Percentiles rank a stretch among this genome's conserved stretches.
Conservation (phyloP, 108 stramenopile genomes). For the Conticribra guillardii region DNA sequence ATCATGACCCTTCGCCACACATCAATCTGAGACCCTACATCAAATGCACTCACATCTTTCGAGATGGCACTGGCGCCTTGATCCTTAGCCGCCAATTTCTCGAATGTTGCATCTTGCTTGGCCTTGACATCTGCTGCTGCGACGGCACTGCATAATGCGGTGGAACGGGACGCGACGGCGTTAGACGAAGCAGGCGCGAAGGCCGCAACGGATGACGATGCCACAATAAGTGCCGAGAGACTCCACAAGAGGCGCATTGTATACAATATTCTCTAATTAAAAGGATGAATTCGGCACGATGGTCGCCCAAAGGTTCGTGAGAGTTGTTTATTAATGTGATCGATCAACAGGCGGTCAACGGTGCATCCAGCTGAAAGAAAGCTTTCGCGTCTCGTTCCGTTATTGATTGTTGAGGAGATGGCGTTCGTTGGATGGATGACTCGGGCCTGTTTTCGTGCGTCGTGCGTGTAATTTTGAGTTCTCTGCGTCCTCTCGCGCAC, state of each 20-base stretch:
- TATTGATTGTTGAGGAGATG: not conserved
- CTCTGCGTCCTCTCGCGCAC: not conserved
- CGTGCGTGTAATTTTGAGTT: no score
- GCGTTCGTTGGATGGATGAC: no score
- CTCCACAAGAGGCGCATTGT: constrained; percentile 47
- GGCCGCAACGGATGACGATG: constrained; percentile 28
- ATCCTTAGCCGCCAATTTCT: constrained; percentile 72
- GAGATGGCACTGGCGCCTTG: constrained; percentile 58
- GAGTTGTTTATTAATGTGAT: no score
- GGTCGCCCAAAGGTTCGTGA: no score
- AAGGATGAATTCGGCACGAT: no score
- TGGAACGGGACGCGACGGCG: constrained; percentile 19
- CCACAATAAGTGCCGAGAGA: constrained; percentile 32
- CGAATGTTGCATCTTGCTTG: constrained; percentile 55
- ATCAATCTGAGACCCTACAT: not conserved
- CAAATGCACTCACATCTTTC: constrained; percentile 67
- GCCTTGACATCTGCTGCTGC: constrained; percentile 67
- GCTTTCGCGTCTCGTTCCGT: no score
- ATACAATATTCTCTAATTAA: not conserved
- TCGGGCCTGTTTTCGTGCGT: no score
- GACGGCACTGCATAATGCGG: constrained; percentile 28
- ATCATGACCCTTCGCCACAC: not conserved
- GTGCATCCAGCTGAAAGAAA: not conserved
- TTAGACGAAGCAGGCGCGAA: constrained; percentile 14
- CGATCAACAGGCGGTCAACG: no score